Evolutionary conservation across 2,329 filamentous ascomycete species (phyloP), one percentile per base, ranked within the genome.

Genomic region (Ceratocystis diversiconidia): DNA sequence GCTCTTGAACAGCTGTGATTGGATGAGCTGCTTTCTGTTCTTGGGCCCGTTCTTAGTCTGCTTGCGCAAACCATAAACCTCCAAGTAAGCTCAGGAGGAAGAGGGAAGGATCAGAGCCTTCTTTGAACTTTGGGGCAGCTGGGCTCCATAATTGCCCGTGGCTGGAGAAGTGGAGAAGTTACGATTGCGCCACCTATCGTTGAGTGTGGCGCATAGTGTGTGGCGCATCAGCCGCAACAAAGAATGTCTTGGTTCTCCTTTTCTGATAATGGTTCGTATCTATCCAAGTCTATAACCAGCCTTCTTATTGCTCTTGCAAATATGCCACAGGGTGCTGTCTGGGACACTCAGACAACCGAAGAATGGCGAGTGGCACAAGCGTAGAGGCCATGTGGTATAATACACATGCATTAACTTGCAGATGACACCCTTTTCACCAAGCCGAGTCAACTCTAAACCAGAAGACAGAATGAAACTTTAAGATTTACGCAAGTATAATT

Each of bases 11-110:
- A n/a, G 28, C 28, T 59, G 55, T 59, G 55, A 59, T 59, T 59
- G 55, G 55, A 28, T 36, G 28, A n/a, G 8, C 22, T 17, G 17
- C 15, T 28, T 28, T 57, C 52, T 57, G 12, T 57, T 57, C 52
- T 32, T 30, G 52, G 22, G 15, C 48, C 48, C 10, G 48, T 59
- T 59, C 55, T 36, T 59, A 32, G 28, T 36, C 28, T 36, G 15
- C n/a, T 59, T 59, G 55, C 55, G 55, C 55, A 59, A 59, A 32
- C 55, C 28, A 59, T 59, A 59, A 59, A 59, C 55, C 30, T 12
- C 25, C 25, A 36, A 59, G 55, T 36, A 52, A 52, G 48, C 30
- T 15, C 12, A n/a, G 19, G 8, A 30, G 55, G 28, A 59, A n/a
- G 30, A 36, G n/a, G 28, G 30, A 59, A 59, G 55, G 55, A 59